A percentile compares a stretch with the other conserved stretches of the same genome.
These are phyloP conservation scores for Leptodontidium sp. DNA, from an alignment of 2,329 filamentous ascomycete species.

Conservation along the genomic window DNA sequence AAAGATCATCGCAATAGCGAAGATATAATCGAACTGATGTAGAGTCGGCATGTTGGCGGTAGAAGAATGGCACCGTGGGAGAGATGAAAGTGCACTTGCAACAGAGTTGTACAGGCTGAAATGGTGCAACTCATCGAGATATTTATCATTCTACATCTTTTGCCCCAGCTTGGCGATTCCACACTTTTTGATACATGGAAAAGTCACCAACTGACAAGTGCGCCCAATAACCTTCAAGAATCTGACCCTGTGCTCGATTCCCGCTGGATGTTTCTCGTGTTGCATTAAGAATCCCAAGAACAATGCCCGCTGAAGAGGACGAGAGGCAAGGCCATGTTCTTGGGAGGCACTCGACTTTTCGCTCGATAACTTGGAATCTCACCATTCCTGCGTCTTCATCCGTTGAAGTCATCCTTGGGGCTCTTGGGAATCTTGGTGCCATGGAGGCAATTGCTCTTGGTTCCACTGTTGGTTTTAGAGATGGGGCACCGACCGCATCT, in stretches of 20 bases:
- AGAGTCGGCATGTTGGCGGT: slow-evolving; percentile 43
- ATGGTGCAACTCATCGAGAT: neutral
- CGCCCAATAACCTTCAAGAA: neutral
- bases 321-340: slow-evolving; percentile 1
- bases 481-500: neutral
- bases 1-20: slow-evolving; percentile 70
- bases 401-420: slow-evolving; percentile 8
- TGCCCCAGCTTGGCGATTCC: slow-evolving; percentile 15
- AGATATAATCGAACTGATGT: slow-evolving; percentile 67
- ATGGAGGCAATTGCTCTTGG: neutral
- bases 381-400: slow-evolving; percentile 12
- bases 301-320: slow-evolving; percentile 3
- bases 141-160: slow-evolving; percentile 10
- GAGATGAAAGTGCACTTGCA: neutral
- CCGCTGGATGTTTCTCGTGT: neutral
- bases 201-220: neutral
- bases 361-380: neutral
- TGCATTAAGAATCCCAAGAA: neutral
- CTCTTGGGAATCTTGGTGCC: slow-evolving; percentile 11
- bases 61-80: neutral
- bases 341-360: slow-evolving; percentile 1
- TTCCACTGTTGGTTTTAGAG: neutral
- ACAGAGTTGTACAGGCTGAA: neutral
- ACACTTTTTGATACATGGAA: neutral
- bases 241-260: slow-evolving; percentile 1